Conservation (phyloP, 2,329 filamentous ascomycete genomes). For the Aspergillus sp. region DNA sequence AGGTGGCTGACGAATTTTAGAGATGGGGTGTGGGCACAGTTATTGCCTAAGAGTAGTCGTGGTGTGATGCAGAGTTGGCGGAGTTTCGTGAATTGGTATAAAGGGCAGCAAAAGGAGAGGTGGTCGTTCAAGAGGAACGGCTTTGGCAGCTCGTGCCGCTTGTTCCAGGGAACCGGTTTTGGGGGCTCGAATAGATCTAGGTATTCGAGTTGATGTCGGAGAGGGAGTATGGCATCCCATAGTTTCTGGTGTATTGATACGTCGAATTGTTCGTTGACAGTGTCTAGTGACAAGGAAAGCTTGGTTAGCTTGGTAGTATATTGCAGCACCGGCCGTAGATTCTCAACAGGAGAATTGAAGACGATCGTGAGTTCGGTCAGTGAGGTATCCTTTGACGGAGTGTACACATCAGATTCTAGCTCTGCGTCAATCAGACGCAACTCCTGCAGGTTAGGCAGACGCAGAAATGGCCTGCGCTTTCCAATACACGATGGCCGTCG, state of each 20-base stretch:
- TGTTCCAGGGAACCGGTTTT: not conserved
- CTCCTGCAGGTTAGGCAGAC: not conserved
- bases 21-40: not conserved
- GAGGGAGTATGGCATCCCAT: not conserved
- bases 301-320: not conserved
- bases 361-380: not conserved
- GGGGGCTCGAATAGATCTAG: not conserved
- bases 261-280: not conserved
- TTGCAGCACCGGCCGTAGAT: not conserved
- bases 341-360: not conserved
- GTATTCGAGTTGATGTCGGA: not conserved
- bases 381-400: not conserved
- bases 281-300: not conserved
- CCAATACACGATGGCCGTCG: not conserved
- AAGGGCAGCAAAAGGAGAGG: not conserved
- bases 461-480: not conserved
- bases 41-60: not conserved
- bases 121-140: not conserved
- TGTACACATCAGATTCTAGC: not conserved
- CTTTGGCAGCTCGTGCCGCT: not conserved
- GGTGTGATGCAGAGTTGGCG: not conserved
- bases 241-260: not conserved
- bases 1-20: not conserved
- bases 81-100: not conserved
- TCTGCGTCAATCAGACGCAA: not conserved